Percentiles rank a stretch among this genome's conserved stretches.
These are phyloP conservation scores for Starmerella vaccinii DNA, from an alignment of 805 yeast species.

Conservation along the genomic window DNA sequence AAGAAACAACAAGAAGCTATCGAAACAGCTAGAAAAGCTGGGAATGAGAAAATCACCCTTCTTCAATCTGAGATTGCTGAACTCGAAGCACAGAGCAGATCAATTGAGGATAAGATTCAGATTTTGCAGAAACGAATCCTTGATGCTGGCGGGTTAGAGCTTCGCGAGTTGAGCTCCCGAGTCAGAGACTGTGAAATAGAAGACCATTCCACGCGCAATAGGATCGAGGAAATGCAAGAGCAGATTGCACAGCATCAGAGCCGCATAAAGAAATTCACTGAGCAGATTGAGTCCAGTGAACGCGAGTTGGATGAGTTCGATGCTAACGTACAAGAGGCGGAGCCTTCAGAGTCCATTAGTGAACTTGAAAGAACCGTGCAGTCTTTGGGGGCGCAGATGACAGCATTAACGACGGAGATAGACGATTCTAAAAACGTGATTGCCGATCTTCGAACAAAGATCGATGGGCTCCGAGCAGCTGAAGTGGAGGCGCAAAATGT, in stretches of 20 bases:
- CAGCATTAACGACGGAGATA: neutral
- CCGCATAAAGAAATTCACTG: conserved; percentile 14
- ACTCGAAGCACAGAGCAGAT: conserved; percentile 46
- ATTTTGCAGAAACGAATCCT: conserved; percentile 64
- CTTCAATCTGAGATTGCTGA: conserved; percentile 32
- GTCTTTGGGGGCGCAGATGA: neutral
- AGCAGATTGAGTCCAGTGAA: conserved; percentile 32
- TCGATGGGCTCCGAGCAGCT: conserved; percentile 27
- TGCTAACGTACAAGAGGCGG: conserved; percentile 17
- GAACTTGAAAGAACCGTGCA: conserved; percentile 6
- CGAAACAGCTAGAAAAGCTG: conserved; percentile 31
- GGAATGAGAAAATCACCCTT: conserved; percentile 18
- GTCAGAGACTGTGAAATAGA: conserved; percentile 61
- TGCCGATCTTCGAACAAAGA: conserved; percentile 32
- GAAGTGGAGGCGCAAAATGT: conserved; percentile 21
- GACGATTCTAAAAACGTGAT: conserved; percentile 22
- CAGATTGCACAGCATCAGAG: conserved; percentile 23
- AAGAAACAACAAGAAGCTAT: conserved; percentile 45
- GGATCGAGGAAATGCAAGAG: conserved; percentile 47
- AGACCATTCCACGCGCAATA: conserved; percentile 29
- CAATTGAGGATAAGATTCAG: conserved; percentile 46
- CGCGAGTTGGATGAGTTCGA: conserved; percentile 21
- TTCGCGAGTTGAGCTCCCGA: conserved; percentile 61
- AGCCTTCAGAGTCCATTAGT: conserved; percentile 15
- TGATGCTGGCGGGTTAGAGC: conserved; percentile 82